Evolutionary conservation across 768 basidiomycete genomes (phyloP), one percentile per base, ranked within the genome.

Genomic region (Xanthoconium purpureum): DNA sequence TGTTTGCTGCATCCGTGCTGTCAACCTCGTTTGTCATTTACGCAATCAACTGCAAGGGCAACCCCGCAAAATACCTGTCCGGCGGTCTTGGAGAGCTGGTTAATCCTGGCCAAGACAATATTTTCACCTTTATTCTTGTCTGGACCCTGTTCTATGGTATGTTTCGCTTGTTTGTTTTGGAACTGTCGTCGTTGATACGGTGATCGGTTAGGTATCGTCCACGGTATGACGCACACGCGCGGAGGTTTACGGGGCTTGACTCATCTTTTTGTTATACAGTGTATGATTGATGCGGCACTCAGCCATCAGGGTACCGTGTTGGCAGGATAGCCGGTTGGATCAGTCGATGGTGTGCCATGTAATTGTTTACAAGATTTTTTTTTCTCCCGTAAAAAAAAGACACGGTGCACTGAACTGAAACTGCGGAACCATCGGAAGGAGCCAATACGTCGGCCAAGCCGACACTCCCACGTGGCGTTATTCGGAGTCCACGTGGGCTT

Each of bases 91-190:
- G 78, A 71, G 89, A 89, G 52, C 73, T 96, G 37, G 74, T 87
- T 46, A 92, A 88, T 58, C 88, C 94, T 0, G 92, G 92, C 11
- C 90, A 94, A 72, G 94, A 97, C 72, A 94, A 93, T 61, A 75
- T 87, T 17, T 91, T 93, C 65, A 91, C 92, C 4, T 98, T 95
- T 65, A 81, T 98, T 55, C 81, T 97, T 30, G 87, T 89, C 20
- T 98, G 94, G 94, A 98, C 94, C 36, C 75, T 96, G 53, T 90
- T 94, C 70, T 96, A 91, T 70, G 94, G 91, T 92, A 63, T 56
- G 88, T 74, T 14, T 24, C 33, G 20, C 13, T 30, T 32, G 40
- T 51, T 47, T 47, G n/a, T 30, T 59, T 35, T 55, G 40, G 45
- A 6, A 20, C 39, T 13, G 28, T 46, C 4, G 37, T 48, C 29